Evolutionary conservation across 768 basidiomycete genomes (phyloP), one percentile per base, ranked within the genome.

Genomic region (Boletus fagicola): DNA sequence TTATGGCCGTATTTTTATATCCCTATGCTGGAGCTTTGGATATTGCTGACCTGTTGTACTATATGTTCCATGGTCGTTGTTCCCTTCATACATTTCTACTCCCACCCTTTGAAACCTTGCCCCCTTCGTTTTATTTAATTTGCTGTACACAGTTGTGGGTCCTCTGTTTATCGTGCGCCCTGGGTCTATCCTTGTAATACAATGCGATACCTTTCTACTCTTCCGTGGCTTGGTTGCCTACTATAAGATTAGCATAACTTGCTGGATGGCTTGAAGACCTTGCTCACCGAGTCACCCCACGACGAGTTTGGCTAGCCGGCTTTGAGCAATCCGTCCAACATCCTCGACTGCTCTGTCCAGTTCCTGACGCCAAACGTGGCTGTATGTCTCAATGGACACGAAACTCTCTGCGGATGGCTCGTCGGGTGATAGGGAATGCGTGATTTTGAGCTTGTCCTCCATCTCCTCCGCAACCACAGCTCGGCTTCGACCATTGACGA

Each of bases 401-500:
- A 86, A 64, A 22, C 60, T 72, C 10, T 71, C 73, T 16, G 81
- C 56, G 3, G 74, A 68, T 11, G 70, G 72, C 48, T 66, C 35
- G 33, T 67, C 50, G 10, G 80, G 70, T 24, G 75, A 79, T 49
- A 83, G 65, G 15, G 82, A 82, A 68, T 81, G 83, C 49, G 72
- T 67, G 15, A 85, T 67, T 5, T 75, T 78, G 35, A 95, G 74
- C 52, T 76, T 77, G 55, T 77, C 78, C 71, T 94, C 91, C 80
- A 97, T 88, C 75, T 94, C 92, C 62, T 83, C 78, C 39, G 83
- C 86, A 62, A 97, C 86, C 46, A 71, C 79, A 35, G 80, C 80
- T 39, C 93, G 78, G 58, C 82, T 82, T 57, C 94, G 81, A 35
- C 92, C 91, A 65, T 94, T 92, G 40, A 96, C 94, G 66, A 94